phyloP scores from a whole-genome alignment of 129 eudicot genomes.

The Arctium lappa region DNA sequence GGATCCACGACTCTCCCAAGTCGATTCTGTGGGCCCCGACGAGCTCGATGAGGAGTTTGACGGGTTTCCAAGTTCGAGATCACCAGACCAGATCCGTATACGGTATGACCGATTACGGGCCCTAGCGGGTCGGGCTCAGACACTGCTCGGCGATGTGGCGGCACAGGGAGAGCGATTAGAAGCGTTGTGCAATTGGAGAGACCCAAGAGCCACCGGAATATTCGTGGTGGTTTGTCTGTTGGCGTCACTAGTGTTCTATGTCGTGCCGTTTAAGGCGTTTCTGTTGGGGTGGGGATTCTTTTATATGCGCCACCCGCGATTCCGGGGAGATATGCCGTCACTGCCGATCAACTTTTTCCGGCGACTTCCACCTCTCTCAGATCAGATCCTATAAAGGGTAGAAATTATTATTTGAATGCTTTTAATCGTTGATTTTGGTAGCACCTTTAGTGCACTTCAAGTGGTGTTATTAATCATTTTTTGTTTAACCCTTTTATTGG shows the following conservation, averaged over 20 bases:
- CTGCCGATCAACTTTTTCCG: slow-evolving; percentile 80
- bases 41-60: slow-evolving; percentile 95
- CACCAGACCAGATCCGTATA: slow-evolving; percentile 60
- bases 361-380: slow-evolving; percentile 86
- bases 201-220: slow-evolving; percentile 88
- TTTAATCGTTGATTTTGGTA: slow-evolving; percentile 15
- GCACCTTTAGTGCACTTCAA: slow-evolving; percentile 40
- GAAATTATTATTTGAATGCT: not conserved
- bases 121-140: slow-evolving; percentile 86
- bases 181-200: slow-evolving; percentile 90
- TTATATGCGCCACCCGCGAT: slow-evolving; percentile 88
- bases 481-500: slow-evolving; percentile 16
- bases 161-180: slow-evolving; percentile 87
- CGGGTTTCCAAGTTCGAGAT: slow-evolving; percentile 62
- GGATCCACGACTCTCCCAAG: slow-evolving; percentile 74
- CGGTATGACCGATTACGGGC: slow-evolving; percentile 83
- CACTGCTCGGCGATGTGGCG: slow-evolving; percentile 81
- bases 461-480: slow-evolving; percentile 2
- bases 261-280: slow-evolving; percentile 77
- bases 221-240: slow-evolving; percentile 70
- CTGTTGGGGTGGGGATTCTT: slow-evolving; percentile 69
- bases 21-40: slow-evolving; percentile 62
- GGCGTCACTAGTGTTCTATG: slow-evolving; percentile 69
- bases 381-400: slow-evolving; percentile 56
- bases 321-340: slow-evolving; percentile 82